Percentiles rank a stretch among this genome's conserved stretches.
Evolutionary conservation across 2,329 filamentous ascomycete species (phyloP).

Genomic region (Bipolaris gigantea): DNA sequence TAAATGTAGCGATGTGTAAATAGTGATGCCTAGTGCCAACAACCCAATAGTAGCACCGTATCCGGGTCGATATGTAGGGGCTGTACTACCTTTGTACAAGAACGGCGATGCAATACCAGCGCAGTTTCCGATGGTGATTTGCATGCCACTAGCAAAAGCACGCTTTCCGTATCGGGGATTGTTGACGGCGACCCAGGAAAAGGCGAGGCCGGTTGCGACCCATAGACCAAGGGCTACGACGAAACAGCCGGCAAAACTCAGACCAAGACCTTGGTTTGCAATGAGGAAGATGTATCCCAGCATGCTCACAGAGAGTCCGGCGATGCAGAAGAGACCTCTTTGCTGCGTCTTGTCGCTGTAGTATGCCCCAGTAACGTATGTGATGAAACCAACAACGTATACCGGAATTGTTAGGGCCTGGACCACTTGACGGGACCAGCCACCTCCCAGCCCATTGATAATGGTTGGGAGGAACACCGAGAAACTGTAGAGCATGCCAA

Average conservation of each 20-base stretch:
- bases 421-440: constrained; percentile 27
- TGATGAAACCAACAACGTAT: constrained; percentile 29
- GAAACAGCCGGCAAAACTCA: constrained; percentile 34
- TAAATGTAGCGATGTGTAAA: constrained; percentile 24
- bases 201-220: constrained; percentile 28
- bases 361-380: constrained; percentile 31
- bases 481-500: constrained; percentile 32
- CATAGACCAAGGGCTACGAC: constrained; percentile 35
- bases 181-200: constrained; percentile 36
- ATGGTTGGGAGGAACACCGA: constrained; percentile 37
- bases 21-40: constrained; percentile 17
- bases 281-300: constrained; percentile 53
- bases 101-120: constrained; percentile 39
- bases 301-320: constrained; percentile 43
- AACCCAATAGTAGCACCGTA: constrained; percentile 31
- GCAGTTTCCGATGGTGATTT: constrained; percentile 43
- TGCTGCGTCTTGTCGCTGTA: constrained; percentile 31
- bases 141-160: constrained; percentile 33
- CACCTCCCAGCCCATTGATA: constrained; percentile 30
- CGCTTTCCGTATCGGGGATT: constrained; percentile 38
- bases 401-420: constrained; percentile 40
- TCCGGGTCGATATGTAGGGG: constrained; percentile 23
- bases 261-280: constrained; percentile 16
- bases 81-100: constrained; percentile 19
- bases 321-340: constrained; percentile 32